phyloP scores from a whole-genome alignment of 345 rosid species.

The Anacardium occidentale region DNA sequence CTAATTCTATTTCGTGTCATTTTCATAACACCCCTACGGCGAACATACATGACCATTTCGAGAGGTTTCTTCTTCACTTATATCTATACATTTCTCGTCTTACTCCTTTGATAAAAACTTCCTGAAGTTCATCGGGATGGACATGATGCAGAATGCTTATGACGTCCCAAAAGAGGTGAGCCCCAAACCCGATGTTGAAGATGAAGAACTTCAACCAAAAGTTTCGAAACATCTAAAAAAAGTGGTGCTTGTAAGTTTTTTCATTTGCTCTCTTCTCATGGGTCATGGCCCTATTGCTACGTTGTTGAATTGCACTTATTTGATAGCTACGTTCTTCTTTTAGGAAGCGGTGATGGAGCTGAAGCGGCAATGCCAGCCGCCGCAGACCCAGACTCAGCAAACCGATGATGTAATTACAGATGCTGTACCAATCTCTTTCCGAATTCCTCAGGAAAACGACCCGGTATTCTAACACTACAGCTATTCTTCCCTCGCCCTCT shows the following conservation, averaged over 20 bases:
- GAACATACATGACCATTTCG: neutral
- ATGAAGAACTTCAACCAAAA: neutral
- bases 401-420: neutral
- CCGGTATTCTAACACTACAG: neutral
- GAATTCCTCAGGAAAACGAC: neutral
- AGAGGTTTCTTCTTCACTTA: neutral
- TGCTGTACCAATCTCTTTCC: neutral
- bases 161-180: neutral
- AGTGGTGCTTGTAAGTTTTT: neutral
- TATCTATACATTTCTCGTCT: neutral
- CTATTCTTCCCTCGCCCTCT: too few species aligned
- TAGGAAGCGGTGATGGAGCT: neutral
- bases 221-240: neutral
- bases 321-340: neutral
- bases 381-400: neutral
- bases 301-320: neutral
- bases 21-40: neutral
- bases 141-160: neutral
- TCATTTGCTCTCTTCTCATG: neutral
- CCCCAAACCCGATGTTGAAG: neutral
- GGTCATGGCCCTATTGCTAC: neutral
- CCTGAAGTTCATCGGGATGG: neutral
- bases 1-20: neutral
- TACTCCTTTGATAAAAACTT: neutral
- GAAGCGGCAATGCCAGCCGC: neutral